Evolutionary conservation across 768 basidiomycete genomes (phyloP).

Genomic region (Lentinus tigrinus): DNA sequence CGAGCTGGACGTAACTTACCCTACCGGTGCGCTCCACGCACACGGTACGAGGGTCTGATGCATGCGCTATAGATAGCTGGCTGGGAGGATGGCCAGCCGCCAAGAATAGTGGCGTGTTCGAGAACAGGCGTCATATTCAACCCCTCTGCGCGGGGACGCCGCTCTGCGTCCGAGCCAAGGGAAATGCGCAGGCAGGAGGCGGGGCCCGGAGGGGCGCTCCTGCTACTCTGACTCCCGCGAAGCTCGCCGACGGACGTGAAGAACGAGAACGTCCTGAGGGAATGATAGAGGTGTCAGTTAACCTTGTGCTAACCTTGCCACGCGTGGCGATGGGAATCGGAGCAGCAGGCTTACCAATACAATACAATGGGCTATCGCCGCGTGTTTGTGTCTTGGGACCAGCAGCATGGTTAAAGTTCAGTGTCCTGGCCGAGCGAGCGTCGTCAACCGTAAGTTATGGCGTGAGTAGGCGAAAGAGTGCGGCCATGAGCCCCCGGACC

Average conservation of each 20-base stretch:
- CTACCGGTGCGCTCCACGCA: too few relatives aligned
- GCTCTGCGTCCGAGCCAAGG: conserved; percentile 3
- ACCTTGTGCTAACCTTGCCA: conserved; percentile 6
- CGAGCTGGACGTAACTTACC: too few relatives aligned
- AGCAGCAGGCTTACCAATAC: background rate
- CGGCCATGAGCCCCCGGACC: too few relatives aligned
- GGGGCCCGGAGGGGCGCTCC: background rate
- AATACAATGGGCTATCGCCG: background rate
- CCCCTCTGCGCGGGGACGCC: conserved; percentile 8
- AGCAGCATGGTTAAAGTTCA: too few relatives aligned
- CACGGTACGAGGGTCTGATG: too few relatives aligned
- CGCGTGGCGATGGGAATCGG: background rate
- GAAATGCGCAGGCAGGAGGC: background rate
- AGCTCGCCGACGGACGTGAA: conserved; percentile 1
- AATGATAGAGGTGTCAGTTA: conserved; percentile 8
- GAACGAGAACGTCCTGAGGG: background rate
- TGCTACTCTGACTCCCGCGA: conserved; percentile 2
- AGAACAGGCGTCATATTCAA: conserved; percentile 6
- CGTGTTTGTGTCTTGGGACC: too few relatives aligned
- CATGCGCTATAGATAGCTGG: too few relatives aligned
- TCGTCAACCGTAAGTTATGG: too few relatives aligned
- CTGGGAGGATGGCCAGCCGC: too few relatives aligned
- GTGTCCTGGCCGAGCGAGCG: too few relatives aligned
- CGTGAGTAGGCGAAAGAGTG: too few relatives aligned
- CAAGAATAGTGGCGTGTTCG: background rate